These are phyloP conservation scores for Fusarium sp. DNA, from an alignment of 2,329 filamentous ascomycete species.

Conservation along the genomic window DNA sequence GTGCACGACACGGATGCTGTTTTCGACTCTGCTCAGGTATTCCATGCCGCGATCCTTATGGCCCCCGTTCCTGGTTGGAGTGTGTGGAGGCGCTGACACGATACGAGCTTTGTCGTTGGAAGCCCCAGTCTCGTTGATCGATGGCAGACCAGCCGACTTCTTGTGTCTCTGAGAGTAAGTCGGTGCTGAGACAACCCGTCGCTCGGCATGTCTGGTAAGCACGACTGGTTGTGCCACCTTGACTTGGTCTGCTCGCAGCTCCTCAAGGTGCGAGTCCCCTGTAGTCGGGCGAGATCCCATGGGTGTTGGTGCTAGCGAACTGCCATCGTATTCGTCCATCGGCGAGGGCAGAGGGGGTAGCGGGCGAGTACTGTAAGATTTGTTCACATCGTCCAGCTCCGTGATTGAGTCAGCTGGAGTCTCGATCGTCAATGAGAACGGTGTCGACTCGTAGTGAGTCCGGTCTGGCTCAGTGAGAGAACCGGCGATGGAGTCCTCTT, in stretches of 20 bases:
- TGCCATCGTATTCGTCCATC: constrained; percentile 30
- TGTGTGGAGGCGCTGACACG: constrained; percentile 60
- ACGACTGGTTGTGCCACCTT: constrained; percentile 49
- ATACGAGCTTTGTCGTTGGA: constrained; percentile 55
- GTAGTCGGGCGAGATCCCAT: constrained; percentile 40
- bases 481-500: constrained; percentile 52
- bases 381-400: constrained; percentile 45
- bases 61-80: constrained; percentile 43
- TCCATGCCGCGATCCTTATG: constrained; percentile 55
- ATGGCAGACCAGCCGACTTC: constrained; percentile 57
- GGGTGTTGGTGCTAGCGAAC: constrained; percentile 30
- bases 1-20: constrained; percentile 68
- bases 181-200: constrained; percentile 65
- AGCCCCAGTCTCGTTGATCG: constrained; percentile 59
- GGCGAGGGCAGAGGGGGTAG: constrained; percentile 62
- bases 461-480: constrained; percentile 49
- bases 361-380: constrained; percentile 62
- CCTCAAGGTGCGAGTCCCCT: constrained; percentile 41
- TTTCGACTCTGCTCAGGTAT: constrained; percentile 59
- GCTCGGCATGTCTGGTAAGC: constrained; percentile 52
- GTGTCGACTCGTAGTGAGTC: constrained; percentile 52
- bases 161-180: constrained; percentile 56
- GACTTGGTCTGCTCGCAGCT: constrained; percentile 40
- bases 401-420: constrained; percentile 45
- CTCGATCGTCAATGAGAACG: constrained; percentile 57